Evolutionary conservation across 1,284 basidiomycete genomes (phyloP).

Genomic region (Marasmius fiardii): DNA sequence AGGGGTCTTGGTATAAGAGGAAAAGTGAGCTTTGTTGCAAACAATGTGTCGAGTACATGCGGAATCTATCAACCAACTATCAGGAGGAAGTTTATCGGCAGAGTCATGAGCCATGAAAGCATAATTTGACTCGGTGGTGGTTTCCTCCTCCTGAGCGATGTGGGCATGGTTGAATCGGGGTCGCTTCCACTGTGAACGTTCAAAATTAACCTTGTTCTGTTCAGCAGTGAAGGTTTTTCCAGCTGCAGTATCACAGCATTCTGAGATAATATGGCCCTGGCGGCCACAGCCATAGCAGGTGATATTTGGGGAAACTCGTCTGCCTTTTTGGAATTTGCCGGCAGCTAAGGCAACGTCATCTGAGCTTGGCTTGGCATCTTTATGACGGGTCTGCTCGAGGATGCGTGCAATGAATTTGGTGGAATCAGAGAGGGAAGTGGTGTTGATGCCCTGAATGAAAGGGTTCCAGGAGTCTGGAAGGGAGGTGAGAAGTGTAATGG

Average conservation of each 20-base stretch:
- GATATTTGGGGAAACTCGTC: conserved; percentile 2
- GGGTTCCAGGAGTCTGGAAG: conserved; percentile 33
- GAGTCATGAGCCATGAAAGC: too few relatives aligned
- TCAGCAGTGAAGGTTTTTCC: neutral
- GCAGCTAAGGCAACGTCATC: conserved; percentile 17
- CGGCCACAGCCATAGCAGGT: conserved; percentile 6
- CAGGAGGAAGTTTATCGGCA: neutral
- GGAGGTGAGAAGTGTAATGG: conserved; percentile 27
- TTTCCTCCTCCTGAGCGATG: too few relatives aligned
- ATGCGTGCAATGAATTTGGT: conserved; percentile 28
- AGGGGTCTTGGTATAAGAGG: neutral
- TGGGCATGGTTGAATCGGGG: neutral
- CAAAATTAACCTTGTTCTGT: neutral
- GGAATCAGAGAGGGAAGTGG: conserved; percentile 20
- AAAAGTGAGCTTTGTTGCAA: neutral
- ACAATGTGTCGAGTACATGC: neutral
- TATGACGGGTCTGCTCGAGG: conserved; percentile 22
- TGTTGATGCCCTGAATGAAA: conserved; percentile 24
- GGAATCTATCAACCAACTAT: neutral
- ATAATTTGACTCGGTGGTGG: too few relatives aligned
- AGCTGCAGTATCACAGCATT: neutral
- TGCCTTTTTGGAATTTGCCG: conserved; percentile 11
- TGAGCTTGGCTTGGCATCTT: conserved; percentile 6
- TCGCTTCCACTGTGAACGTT: neutral
- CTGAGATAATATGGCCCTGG: conserved; percentile 2